Evolutionary conservation across 805 yeast species (phyloP), one percentile per base, ranked within the genome.

Genomic region (Lachancea thermotolerans): DNA sequence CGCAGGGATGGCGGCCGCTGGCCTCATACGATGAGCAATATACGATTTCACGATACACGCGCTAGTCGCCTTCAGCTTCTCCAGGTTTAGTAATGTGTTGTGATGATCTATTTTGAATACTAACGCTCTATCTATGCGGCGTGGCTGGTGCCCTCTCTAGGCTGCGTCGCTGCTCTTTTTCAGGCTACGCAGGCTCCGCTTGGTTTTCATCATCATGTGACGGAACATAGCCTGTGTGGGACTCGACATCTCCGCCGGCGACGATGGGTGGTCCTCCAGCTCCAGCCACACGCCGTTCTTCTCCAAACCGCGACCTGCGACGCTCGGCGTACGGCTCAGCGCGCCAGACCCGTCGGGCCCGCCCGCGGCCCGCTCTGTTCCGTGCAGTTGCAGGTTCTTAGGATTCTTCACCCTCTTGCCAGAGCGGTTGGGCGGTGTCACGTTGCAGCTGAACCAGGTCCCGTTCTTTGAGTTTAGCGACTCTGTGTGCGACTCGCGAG

Each of bases 371-470:
- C n/a, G n/a, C n/a, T n/a, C n/a, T n/a, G n/a, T n/a, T 18, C 36
- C 12, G 35, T 16, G 17, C 30, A 39, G 47, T 32, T 27, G 45
- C 35, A 30, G 15, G 30, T 36, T 42, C 18, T 29, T 35, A 16
- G 30, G 30, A 21, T 29, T 39, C 33, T 30, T 39, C 16, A 30
- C 18, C 12, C 33, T 39, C 18, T 31, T 21, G 10, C 16, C 17
- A 10, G 18, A 14, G 27, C 17, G 30, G n/a, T 35, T 42, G 25
- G 49, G 49, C 15, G 46, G 49, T 10, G 49, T 47, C 36, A 41
- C 49, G 25, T 47, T 47, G 42, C 45, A 47, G 6, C 47, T 42
- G 32, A 47, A 47, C 37, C 49, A 40, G n/a, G 47, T 47, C 16
- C 42, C 40, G 27, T 30, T 39, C 33, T 41, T 43, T 17, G 45